Conservation (phyloP, 768 basidiomycete species). For the Mycena polygramma region DNA sequence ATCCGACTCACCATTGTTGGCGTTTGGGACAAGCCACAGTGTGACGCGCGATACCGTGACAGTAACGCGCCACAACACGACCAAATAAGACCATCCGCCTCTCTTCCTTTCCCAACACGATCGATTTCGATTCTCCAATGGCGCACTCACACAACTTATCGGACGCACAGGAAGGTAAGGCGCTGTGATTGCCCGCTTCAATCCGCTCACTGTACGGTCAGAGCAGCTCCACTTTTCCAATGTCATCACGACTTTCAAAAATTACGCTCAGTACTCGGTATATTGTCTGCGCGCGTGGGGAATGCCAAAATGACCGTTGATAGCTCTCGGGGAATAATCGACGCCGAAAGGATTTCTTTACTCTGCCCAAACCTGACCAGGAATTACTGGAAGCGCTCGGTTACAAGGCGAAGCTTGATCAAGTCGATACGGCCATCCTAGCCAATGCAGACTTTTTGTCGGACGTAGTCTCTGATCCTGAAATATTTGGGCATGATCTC, state of each 20-base stretch:
- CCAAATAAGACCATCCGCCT: conserved; percentile 1
- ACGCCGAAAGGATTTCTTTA: conserved; percentile 83
- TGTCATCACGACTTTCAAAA: conserved; percentile 80
- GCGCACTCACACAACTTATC: conserved; percentile 28
- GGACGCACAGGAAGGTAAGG: conserved; percentile 26
- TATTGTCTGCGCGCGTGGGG: conserved; percentile 36
- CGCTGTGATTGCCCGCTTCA: neutral
- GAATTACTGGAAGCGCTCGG: conserved; percentile 75
- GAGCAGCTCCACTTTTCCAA: conserved; percentile 82
- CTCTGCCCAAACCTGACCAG: conserved; percentile 77
- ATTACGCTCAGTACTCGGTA: conserved; percentile 84
- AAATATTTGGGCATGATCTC: conserved; percentile 78
- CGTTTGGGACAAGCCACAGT: neutral
- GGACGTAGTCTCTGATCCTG: conserved; percentile 81
- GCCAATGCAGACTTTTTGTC: conserved; percentile 85
- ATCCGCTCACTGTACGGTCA: conserved; percentile 12
- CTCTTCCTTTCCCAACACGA: conserved; percentile 5
- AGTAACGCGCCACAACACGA: neutral
- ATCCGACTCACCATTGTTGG: conserved; percentile 7
- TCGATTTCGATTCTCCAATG: neutral
- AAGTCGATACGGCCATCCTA: conserved; percentile 84
- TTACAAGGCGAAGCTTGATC: conserved; percentile 83
- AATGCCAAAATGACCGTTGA: conserved; percentile 11
- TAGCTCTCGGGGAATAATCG: conserved; percentile 68
- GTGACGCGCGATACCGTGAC: neutral